phyloP scores from a whole-genome alignment of 768 basidiomycete species.

The Trametes cingulata region DNA sequence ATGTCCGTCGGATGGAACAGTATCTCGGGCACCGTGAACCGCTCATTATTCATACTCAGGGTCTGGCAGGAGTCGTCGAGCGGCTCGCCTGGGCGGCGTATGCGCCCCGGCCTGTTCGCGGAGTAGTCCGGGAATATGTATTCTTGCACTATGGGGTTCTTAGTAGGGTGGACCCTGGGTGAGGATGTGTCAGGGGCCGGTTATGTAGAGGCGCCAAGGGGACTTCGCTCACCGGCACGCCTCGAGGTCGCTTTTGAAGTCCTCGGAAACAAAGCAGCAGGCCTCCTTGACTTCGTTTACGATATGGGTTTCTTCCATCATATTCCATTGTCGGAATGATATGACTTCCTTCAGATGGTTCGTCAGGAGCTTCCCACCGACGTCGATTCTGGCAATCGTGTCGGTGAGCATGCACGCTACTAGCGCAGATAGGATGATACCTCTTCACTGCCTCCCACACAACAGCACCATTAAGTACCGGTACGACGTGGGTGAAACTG shows the following conservation, averaged over 20 bases:
- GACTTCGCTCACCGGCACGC: conserved; percentile 63
- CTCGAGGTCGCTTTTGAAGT: conserved; percentile 76
- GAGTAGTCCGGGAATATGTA: conserved; percentile 91
- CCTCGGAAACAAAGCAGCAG: conserved; percentile 81
- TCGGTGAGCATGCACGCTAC: neutral
- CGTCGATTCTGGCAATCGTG: conserved; percentile 67
- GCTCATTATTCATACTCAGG: conserved; percentile 86
- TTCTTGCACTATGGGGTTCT: conserved; percentile 76
- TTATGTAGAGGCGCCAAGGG: conserved; percentile 2
- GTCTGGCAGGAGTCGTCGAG: conserved; percentile 63
- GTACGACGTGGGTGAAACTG: conserved; percentile 92
- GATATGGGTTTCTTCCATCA: conserved; percentile 96
- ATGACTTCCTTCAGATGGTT: conserved; percentile 94
- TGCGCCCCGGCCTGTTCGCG: conserved; percentile 56
- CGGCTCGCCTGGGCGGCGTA: conserved; percentile 55
- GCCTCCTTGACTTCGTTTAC: conserved; percentile 91
- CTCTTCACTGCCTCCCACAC: conserved; percentile 83
- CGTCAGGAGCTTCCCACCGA: conserved; percentile 93
- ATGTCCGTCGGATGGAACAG: conserved; percentile 90
- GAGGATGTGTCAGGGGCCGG: conserved; percentile 1
- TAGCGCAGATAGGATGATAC: conserved; percentile 38
- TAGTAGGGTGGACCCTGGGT: conserved; percentile 54
- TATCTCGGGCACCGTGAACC: conserved; percentile 90
- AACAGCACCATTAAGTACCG: conserved; percentile 72
- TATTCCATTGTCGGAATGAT: conserved; percentile 96